Percentiles rank a stretch among this genome's conserved stretches.
These are phyloP conservation scores for Lactarius hengduanensis DNA, from an alignment of 768 basidiomycete species.

Conservation along the genomic window DNA sequence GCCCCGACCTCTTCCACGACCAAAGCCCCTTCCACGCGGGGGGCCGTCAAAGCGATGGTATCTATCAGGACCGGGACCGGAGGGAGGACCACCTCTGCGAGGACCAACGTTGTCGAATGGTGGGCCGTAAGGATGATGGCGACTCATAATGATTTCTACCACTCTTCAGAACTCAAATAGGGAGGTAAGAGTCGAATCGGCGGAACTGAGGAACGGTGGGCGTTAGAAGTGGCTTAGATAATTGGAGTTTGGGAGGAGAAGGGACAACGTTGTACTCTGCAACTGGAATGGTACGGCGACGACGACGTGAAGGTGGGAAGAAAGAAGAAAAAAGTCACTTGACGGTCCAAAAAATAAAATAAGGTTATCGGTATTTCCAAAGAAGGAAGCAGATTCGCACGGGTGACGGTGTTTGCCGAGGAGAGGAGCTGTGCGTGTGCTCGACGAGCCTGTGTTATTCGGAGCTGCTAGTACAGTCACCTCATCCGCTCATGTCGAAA, in stretches of 20 bases:
- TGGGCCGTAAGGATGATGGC: conserved; percentile 82
- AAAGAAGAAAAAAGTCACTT: conserved; percentile 9
- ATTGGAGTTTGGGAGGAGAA: conserved; percentile 10
- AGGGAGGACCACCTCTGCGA: conserved; percentile 30
- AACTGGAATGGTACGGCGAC: conserved; percentile 21
- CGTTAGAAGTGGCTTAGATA: conserved; percentile 19
- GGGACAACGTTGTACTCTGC: conserved; percentile 27
- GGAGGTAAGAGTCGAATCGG: conserved; percentile 23
- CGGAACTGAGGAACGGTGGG: conserved; percentile 19
- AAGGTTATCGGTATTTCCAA: neutral
- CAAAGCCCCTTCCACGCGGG: conserved; percentile 61
- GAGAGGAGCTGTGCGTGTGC: neutral
- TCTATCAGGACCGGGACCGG: conserved; percentile 31
- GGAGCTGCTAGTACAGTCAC: conserved; percentile 15
- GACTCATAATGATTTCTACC: conserved; percentile 57
- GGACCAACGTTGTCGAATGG: conserved; percentile 27
- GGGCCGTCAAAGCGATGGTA: conserved; percentile 44
- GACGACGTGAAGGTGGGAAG: conserved; percentile 20
- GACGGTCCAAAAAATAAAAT: conserved; percentile 8
- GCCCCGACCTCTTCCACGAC: conserved; percentile 72
- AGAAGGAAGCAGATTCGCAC: conserved; percentile 7
- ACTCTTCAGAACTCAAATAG: conserved; percentile 32
- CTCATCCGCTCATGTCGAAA: conserved; percentile 68
- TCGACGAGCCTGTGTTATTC: neutral
- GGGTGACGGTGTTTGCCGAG: neutral